phyloP scores from a whole-genome alignment of 2,329 filamentous ascomycete genomes.

The Rasamsonia emersonii region DNA sequence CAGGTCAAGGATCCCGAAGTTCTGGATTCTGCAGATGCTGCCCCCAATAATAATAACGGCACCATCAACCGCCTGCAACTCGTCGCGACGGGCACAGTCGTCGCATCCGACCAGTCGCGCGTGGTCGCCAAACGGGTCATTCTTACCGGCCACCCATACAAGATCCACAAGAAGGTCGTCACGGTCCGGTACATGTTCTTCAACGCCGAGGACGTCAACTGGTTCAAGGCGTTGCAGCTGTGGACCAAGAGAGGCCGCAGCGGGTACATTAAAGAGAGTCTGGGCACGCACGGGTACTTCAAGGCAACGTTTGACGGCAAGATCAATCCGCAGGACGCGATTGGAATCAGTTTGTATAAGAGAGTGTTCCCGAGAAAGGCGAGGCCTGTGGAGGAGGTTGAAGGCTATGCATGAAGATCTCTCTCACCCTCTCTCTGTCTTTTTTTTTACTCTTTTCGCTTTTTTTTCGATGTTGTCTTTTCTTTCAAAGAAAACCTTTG shows the following conservation, averaged over 20 bases:
- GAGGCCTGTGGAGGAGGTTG: slow-evolving; percentile 32
- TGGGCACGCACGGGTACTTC: slow-evolving; percentile 99
- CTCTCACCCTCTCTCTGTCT: too few relatives aligned
- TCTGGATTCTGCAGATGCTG: slow-evolving; percentile 37
- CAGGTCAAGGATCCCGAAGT: slow-evolving; percentile 28
- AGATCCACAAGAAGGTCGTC: slow-evolving; percentile 96
- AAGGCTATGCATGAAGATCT: not conserved
- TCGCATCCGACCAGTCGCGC: slow-evolving; percentile 64
- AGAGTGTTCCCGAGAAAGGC: slow-evolving; percentile 71
- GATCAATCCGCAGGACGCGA: slow-evolving; percentile 90
- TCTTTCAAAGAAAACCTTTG: too few relatives aligned
- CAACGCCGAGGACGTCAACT: slow-evolving; percentile 86
- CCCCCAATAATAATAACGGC: slow-evolving; percentile 24
- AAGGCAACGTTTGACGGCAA: slow-evolving; percentile 96
- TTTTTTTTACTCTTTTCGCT: not conserved
- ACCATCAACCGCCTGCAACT: slow-evolving; percentile 52
- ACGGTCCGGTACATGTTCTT: slow-evolving; percentile 99
- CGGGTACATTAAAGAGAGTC: slow-evolving; percentile 85
- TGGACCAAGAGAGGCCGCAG: slow-evolving; percentile 86
- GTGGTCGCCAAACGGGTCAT: slow-evolving; percentile 92
- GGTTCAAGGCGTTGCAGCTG: slow-evolving; percentile 93
- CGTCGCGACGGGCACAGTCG: slow-evolving; percentile 76
- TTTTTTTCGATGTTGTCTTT: slow-evolving; percentile 1
- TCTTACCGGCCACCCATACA: slow-evolving; percentile 91
- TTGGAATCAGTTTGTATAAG: slow-evolving; percentile 86